Conservation (phyloP, 1,139 yeast species). For the Kazachstania sp. region DNA sequence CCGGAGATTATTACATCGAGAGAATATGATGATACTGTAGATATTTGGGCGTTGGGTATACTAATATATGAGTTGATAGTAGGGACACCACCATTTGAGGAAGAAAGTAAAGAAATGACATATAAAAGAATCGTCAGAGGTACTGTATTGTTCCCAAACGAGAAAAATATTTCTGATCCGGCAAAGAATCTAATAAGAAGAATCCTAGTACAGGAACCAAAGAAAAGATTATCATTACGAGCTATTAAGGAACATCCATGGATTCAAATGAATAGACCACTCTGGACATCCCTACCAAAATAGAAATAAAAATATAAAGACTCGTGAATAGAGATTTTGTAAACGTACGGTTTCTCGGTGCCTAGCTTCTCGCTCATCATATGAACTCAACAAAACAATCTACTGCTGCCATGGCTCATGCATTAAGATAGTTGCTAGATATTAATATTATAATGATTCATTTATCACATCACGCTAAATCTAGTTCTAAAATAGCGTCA, state of each 20-base stretch:
- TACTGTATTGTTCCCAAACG: constrained; percentile 65
- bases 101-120: constrained; percentile 60
- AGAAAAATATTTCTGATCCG: constrained; percentile 45
- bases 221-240: constrained; percentile 49
- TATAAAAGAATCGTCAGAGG: constrained; percentile 70
- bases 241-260: constrained; percentile 74
- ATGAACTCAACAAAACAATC: too few species aligned
- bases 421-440: too few species aligned
- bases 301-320: not conserved
- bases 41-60: constrained; percentile 90
- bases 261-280: constrained; percentile 56
- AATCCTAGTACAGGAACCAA: constrained; percentile 58
- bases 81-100: constrained; percentile 91
- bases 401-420: too few species aligned
- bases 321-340: too few species aligned
- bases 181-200: constrained; percentile 66
- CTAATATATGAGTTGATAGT: constrained; percentile 77
- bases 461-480: too few species aligned
- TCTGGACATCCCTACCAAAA: constrained; percentile 33
- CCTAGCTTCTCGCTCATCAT: too few species aligned
- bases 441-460: too few species aligned
- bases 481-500: too few species aligned
- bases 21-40: constrained; percentile 72
- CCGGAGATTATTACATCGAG: constrained; percentile 91
- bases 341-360: too few species aligned